phyloP scores from a whole-genome alignment of 805 yeast species.

The Torulaspora microellipsoides region DNA sequence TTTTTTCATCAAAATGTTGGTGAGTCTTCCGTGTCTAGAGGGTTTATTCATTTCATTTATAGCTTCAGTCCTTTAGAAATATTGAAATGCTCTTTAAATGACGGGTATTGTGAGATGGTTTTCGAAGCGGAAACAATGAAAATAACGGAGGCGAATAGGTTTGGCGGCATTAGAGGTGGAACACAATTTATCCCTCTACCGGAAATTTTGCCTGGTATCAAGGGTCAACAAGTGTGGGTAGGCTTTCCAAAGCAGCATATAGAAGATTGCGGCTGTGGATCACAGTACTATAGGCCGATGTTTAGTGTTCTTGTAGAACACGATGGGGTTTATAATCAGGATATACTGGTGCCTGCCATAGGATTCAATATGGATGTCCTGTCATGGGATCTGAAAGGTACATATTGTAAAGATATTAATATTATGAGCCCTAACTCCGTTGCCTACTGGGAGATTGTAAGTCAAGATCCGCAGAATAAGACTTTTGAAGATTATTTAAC shows the following conservation, averaged over 20 bases:
- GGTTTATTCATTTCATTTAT: conserved; percentile 19
- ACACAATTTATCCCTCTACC: conserved; percentile 22
- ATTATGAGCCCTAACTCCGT: conserved; percentile 18
- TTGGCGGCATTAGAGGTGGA: conserved; percentile 21
- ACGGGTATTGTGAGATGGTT: conserved; percentile 17
- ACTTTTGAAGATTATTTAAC: conserved; percentile 37
- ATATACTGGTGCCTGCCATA: conserved; percentile 13
- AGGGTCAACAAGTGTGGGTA: conserved; percentile 20
- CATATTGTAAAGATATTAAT: conserved; percentile 13
- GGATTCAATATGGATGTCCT: conserved; percentile 16
- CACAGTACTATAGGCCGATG: conserved; percentile 18
- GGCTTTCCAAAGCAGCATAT: conserved; percentile 22
- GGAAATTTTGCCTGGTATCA: conserved; percentile 11
- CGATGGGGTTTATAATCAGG: conserved; percentile 17
- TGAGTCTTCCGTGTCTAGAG: conserved; percentile 18
- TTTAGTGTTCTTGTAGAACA: conserved; percentile 14
- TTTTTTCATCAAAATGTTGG: conserved; percentile 12
- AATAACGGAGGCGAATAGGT: conserved; percentile 8
- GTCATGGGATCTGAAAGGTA: conserved; percentile 16
- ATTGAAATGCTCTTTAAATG: conserved; percentile 20
- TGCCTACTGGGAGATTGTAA: conserved; percentile 16
- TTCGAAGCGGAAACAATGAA: conserved; percentile 14
- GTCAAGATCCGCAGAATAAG: conserved; percentile 14
- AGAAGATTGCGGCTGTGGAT: conserved; percentile 20
- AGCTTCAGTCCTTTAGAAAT: conserved; percentile 19